A percentile compares a stretch with the other conserved stretches of the same genome.
Conservation (phyloP, 2,329 filamentous ascomycete genomes). For the Celoporthe dispersa region DNA sequence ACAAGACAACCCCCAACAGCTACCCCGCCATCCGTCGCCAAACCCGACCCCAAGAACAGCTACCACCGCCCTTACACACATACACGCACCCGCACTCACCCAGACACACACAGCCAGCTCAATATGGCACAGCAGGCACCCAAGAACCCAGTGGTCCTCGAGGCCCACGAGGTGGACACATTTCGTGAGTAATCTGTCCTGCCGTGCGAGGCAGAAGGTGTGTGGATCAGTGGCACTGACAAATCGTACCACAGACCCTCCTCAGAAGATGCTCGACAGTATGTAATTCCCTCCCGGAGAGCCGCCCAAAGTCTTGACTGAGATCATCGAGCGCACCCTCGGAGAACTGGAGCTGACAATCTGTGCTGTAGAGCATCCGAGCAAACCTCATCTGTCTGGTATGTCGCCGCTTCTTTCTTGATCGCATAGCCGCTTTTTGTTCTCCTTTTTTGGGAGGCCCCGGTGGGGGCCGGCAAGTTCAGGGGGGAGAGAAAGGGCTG, state of each 20-base stretch:
- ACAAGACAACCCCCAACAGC: constrained; percentile 15
- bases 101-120: constrained; percentile 13
- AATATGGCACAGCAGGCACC: constrained; percentile 51
- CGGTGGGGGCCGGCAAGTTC: too few species aligned
- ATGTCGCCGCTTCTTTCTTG: constrained; percentile 28
- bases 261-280: constrained; percentile 70
- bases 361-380: constrained; percentile 64
- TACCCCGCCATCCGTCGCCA: constrained; percentile 31
- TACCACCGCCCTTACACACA: not conserved
- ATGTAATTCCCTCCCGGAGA: constrained; percentile 41
- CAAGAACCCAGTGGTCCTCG: constrained; percentile 66
- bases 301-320: not conserved
- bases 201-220: not conserved
- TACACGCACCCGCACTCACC: not conserved
- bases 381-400: constrained; percentile 70
- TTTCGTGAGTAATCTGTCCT: constrained; percentile 56
- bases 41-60: constrained; percentile 14
- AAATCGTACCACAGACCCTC: constrained; percentile 54
- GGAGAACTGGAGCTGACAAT: constrained; percentile 39
- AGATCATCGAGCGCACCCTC: constrained; percentile 27
- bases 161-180: constrained; percentile 78
- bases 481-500: not conserved
- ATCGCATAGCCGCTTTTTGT: not conserved
- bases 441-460: not conserved
- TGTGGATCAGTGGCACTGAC: constrained; percentile 33